Conservation (phyloP, 306 rosid species). For the Rubus idaeus region DNA sequence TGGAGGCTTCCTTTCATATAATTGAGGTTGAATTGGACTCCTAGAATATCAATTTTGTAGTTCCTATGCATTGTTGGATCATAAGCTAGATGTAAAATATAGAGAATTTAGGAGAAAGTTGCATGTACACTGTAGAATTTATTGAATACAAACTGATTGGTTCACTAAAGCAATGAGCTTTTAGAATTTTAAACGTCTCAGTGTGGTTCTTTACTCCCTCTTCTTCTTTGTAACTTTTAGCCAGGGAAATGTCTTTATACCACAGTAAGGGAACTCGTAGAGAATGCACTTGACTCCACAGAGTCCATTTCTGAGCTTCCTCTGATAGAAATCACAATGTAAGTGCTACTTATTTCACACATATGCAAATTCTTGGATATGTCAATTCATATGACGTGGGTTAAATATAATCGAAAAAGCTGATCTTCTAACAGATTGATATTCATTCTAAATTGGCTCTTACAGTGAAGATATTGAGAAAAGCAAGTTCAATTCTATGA, state of each 20-base stretch:
- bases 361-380: neutral
- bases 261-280: constrained; percentile 90
- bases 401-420: neutral
- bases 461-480: constrained; percentile 87
- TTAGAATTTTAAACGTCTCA: neutral
- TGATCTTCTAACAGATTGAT: neutral
- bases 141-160: neutral
- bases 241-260: constrained; percentile 90
- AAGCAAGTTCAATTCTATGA: constrained; percentile 90
- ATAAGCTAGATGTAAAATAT: neutral
- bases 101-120: neutral
- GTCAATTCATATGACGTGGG: neutral
- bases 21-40: neutral
- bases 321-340: constrained; percentile 81
- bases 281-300: constrained; percentile 85
- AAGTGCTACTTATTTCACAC: constrained; percentile 23
- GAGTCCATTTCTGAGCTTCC: constrained; percentile 96
- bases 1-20: too few species aligned
- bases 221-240: constrained; percentile 46
- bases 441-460: constrained; percentile 3
- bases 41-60: too few species aligned
- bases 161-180: neutral
- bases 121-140: neutral
- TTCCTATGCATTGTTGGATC: neutral
- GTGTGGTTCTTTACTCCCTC: neutral